These are phyloP conservation scores for Pseudozyma pruni DNA, from an alignment of 1,284 basidiomycete genomes.

Conservation along the genomic window DNA sequence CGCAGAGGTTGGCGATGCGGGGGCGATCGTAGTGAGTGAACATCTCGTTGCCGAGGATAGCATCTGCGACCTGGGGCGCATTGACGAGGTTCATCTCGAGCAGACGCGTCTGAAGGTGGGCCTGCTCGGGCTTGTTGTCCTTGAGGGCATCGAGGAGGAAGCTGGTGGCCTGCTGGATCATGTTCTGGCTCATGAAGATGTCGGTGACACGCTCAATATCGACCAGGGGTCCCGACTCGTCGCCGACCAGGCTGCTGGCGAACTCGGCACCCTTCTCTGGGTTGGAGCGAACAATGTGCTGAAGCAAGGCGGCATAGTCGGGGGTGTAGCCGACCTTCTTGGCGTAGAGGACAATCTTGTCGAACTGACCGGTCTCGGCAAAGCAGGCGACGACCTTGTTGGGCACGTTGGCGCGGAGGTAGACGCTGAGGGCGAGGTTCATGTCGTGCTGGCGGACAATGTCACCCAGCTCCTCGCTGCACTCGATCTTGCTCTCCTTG, in stretches of 20 bases:
- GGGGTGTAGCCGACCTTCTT: conserved; percentile 97
- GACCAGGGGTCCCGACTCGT: conserved; percentile 90
- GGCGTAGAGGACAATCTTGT: conserved; percentile 97
- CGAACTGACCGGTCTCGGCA: conserved; percentile 97
- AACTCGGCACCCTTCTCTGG: conserved; percentile 99
- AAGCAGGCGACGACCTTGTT: conserved; percentile 98
- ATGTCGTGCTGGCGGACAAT: conserved; percentile 95
- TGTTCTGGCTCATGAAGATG: conserved; percentile 99
- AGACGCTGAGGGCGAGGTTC: conserved; percentile 98
- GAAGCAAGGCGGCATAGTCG: conserved; percentile 92
- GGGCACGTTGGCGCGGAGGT: conserved; percentile 95
- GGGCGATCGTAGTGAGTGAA: conserved; percentile 97
- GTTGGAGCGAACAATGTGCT: conserved; percentile 95
- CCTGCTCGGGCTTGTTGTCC: conserved; percentile 98
- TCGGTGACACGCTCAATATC: conserved; percentile 83
- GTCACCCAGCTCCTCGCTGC: conserved; percentile 97
- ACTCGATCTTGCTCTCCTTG: conserved; percentile 99
- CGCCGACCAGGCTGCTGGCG: conserved; percentile 92
- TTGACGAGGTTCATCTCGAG: conserved; percentile 98
- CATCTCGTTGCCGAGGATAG: conserved; percentile 99
- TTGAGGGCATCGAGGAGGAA: conserved; percentile 99
- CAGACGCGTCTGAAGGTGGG: conserved; percentile 91
- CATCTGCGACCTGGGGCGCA: conserved; percentile 98
- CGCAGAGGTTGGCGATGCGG: conserved; percentile 95
- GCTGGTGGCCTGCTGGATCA: conserved; percentile 98